Evolutionary conservation across 495 filamentous ascomycete species (phyloP), one percentile per base, ranked within the genome.

Genomic region (Oleoguttula mirabilis): DNA sequence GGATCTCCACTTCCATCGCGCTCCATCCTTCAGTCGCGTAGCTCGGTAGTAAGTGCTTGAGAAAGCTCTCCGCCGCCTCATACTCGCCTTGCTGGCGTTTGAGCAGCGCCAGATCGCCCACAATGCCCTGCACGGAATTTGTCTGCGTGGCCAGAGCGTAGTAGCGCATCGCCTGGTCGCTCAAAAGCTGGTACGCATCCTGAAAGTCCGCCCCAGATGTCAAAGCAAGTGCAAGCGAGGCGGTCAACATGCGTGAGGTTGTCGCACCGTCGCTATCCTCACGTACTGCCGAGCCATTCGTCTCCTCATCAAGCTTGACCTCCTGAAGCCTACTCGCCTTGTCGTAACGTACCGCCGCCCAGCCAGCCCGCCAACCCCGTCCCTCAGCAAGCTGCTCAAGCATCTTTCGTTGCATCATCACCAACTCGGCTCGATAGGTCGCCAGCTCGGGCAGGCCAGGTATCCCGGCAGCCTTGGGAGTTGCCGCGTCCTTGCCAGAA

Each of bases 91-190:
- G 65, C 41, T 80, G 71, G 42, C 66, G 92, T 61, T 85, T 82
- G 38, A 94, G 63, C 10, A 84, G 69, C 4, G 90, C 90, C 20
- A 96, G 72, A 58, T 98, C 90, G 12, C 84, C 81, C 60, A 88
- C 75, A 32, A 78, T 76, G 23, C 75, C 69, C 48, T 92, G 78
- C 0, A 79, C 77, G 15, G 82, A 82, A 48, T 90, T 81, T 1
- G 62, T 66, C 47, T 83, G 79, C 30, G 77, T 80, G 10, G 85
- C 88, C 6, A 85, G 69, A 23, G 76, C 72, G 56, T 81, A 84
- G 59, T 65, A 64, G n/a, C 59, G 66, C 45, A 71, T 60, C 15
- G 68, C 60, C 30, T 60, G 49, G 23, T 66, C 60, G 39, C 65
- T 71, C 24, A 70, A 36, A 21, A 33, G 42, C 48, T 61, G 45